Conservation (phyloP, 257 asterid species). For the Nicotiana otophora region DNA sequence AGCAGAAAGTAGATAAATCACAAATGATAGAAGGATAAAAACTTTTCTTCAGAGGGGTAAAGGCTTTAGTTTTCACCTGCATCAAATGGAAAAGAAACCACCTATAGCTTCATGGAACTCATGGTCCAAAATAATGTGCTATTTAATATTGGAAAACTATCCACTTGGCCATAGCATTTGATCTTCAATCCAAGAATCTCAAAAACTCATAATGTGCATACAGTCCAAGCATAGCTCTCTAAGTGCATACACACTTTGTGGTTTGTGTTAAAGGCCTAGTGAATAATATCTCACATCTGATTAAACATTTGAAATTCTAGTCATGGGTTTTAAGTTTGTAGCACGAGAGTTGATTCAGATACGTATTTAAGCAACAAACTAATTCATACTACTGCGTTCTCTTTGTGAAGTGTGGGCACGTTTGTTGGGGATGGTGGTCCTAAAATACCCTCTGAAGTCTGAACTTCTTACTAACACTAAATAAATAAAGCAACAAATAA, state of each 20-base stretch:
- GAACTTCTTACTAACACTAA: background rate
- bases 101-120: background rate
- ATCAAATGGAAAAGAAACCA: background rate
- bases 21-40: background rate
- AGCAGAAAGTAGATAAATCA: background rate
- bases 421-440: background rate
- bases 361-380: background rate
- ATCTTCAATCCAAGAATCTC: background rate
- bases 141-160: background rate
- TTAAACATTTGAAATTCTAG: background rate
- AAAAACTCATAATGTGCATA: background rate
- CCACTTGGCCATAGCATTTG: background rate
- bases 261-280: background rate
- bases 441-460: background rate
- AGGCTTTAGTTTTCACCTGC: background rate
- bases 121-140: background rate
- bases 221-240: background rate
- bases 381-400: background rate
- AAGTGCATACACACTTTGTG: background rate
- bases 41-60: background rate
- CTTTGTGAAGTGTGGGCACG: background rate
- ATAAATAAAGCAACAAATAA: background rate
- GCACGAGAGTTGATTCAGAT: background rate
- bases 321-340: background rate
- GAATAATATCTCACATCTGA: no score